phyloP scores from a whole-genome alignment of 805 yeast genomes.

The Komagataella ulmi region DNA sequence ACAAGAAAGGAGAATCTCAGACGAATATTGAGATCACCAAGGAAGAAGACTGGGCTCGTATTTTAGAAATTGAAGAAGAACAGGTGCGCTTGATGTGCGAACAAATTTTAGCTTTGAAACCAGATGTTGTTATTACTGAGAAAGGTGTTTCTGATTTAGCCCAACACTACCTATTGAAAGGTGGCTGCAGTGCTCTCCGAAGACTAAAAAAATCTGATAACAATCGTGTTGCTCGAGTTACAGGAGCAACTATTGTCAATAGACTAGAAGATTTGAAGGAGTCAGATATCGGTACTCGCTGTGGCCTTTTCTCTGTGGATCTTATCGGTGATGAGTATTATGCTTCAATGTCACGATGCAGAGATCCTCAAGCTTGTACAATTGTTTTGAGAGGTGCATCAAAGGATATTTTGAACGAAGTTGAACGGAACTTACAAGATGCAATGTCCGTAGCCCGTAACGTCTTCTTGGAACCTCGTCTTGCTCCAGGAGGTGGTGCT shows the following conservation, averaged over 20 bases:
- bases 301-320: constrained; percentile 89
- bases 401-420: constrained; percentile 89
- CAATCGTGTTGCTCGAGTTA: constrained; percentile 91
- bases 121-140: constrained; percentile 92
- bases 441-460: constrained; percentile 97
- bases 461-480: constrained; percentile 85
- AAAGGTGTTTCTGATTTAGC: constrained; percentile 98
- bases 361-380: constrained; percentile 87
- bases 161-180: constrained; percentile 88
- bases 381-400: constrained; percentile 90
- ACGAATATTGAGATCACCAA: constrained; percentile 94
- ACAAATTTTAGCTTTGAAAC: constrained; percentile 69
- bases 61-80: constrained; percentile 94
- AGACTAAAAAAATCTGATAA: constrained; percentile 93
- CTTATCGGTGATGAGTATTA: constrained; percentile 96
- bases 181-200: constrained; percentile 85
- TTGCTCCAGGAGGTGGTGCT: constrained; percentile 99
- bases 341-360: constrained; percentile 70
- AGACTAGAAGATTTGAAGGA: constrained; percentile 91
- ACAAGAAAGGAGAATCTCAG: constrained; percentile 98
- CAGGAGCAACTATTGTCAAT: constrained; percentile 95
- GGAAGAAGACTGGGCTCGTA: constrained; percentile 93
- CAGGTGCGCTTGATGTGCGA: constrained; percentile 85
- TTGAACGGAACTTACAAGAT: constrained; percentile 93
- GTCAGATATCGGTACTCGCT: constrained; percentile 74